Conservation (phyloP, 2,329 filamentous ascomycete species). For the Torrubiella hemipterigena region DNA sequence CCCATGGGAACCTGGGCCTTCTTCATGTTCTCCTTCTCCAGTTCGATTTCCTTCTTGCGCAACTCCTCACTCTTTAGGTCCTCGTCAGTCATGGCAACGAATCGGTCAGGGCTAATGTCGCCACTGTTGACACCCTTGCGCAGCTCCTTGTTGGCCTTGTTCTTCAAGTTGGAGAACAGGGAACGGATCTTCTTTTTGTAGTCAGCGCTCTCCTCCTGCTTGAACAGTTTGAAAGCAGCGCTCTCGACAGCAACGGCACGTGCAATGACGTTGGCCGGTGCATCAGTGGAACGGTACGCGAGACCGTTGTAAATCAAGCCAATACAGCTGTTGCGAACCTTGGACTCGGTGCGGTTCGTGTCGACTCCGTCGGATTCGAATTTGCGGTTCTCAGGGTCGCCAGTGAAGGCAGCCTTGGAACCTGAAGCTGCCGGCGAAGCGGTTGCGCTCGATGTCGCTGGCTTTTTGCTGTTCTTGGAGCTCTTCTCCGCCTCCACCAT, state of each 20-base stretch:
- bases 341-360: conserved; percentile 60
- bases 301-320: conserved; percentile 91
- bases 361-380: conserved; percentile 74
- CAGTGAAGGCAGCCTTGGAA: conserved; percentile 38
- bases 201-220: conserved; percentile 58
- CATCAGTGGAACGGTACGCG: conserved; percentile 56
- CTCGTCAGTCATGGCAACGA: conserved; percentile 79
- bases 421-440: conserved; percentile 5
- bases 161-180: conserved; percentile 90
- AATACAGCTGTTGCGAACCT: conserved; percentile 71
- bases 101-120: conserved; percentile 57
- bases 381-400: conserved; percentile 67
- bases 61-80: conserved; percentile 84
- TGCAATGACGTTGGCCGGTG: conserved; percentile 58
- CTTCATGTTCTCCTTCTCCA: conserved; percentile 91
- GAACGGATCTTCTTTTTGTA: conserved; percentile 88
- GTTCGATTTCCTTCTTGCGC: conserved; percentile 59
- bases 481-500: conserved; percentile 57
- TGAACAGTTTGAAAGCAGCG: conserved; percentile 59
- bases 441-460: conserved; percentile 27
- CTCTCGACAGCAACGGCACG: conserved; percentile 72
- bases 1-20: conserved; percentile 89
- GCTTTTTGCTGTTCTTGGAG: conserved; percentile 30
- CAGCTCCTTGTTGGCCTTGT: conserved; percentile 71
- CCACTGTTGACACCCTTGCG: conserved; percentile 64